Base-by-base conservation (phyloP, 164 flowering plant species). In the Echeveria elegans region DNA sequence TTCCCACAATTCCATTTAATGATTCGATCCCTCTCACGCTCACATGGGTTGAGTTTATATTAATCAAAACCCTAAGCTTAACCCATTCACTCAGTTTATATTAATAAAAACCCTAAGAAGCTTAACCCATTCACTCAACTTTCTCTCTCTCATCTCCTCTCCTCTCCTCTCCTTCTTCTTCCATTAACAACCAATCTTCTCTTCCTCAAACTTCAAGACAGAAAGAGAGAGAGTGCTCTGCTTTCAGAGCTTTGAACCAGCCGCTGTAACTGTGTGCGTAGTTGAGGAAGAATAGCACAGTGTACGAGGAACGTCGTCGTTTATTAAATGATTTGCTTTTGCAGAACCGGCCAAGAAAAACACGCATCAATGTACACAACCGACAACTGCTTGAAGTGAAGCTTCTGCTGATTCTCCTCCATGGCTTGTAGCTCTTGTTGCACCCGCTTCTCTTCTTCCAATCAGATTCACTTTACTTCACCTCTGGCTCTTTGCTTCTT, bases 341-440 rank as follows among this genome's bases (percentile, higher is more conserved):
- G 66, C 77, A 3, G 82, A 82, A 87, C 80, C 80, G 80, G 86
- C 85, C 88, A 82, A 77, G 74, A 43, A 43, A 43, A 62, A 75
- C 76, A 43, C 58, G 74, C 76, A 64, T 50, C 81, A 79, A 87
- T 80, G 87, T 71, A 72, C 68, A 66, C 74, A 64, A 50, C 45
- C 64, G 58, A 74, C 37, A 65, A 74, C 41, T 63, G 43, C 34
- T 63, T 34, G 38, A 31, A 63, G 23, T 11, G 12, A 23, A 4
- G 31, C 19, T 56, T 0, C 61, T 26, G 8, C 61, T 56, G 34
- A 9, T 56, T 56, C 61, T 56, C 28, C 8, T 56, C 61, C 61
- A 56, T 56, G 61, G 61, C 32, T 26, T 56, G 65, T 63, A 40
- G 66, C 66, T 63, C n/a, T 15, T 63, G 26, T 40, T 32, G 41